These are phyloP conservation scores for Nemania sp. DNA, from an alignment of 2,329 filamentous ascomycete species.

Conservation along the genomic window DNA sequence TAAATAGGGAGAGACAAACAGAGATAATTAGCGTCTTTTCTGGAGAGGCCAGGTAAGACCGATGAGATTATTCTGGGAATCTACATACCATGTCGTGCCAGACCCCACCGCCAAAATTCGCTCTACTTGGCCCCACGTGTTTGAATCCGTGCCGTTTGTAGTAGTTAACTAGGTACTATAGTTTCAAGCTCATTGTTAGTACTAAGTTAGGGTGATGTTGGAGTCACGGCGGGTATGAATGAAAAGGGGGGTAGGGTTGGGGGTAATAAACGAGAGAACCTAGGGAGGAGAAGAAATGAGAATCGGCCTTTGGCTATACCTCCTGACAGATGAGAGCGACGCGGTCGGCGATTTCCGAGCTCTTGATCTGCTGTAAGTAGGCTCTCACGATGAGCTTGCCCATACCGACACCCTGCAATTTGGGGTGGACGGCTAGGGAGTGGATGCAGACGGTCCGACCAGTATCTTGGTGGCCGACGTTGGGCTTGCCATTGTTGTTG, in stretches of 20 bases:
- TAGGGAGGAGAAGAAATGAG: background rate
- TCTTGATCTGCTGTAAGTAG: slow-evolving; percentile 77
- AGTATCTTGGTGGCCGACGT: slow-evolving; percentile 70
- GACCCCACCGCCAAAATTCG: slow-evolving; percentile 74
- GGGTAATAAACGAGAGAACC: background rate
- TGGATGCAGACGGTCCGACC: slow-evolving; percentile 81
- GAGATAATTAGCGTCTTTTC: background rate
- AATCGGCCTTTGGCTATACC: slow-evolving; percentile 45
- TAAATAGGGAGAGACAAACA: background rate
- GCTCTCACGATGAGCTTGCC: slow-evolving; percentile 75
- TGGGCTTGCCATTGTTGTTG: slow-evolving; percentile 48
- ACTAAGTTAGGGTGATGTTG: no score
- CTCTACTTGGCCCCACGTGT: slow-evolving; percentile 69
- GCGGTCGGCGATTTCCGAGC: slow-evolving; percentile 70
- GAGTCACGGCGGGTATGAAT: background rate
- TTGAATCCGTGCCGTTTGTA: slow-evolving; percentile 78
- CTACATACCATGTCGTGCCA: slow-evolving; percentile 80
- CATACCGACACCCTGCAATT: slow-evolving; percentile 73
- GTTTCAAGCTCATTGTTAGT: no score
- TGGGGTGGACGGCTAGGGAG: slow-evolving; percentile 78
- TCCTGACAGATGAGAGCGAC: slow-evolving; percentile 79
- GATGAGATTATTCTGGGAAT: background rate
- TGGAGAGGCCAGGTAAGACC: background rate
- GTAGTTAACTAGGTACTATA: slow-evolving; percentile 68
- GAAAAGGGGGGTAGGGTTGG: no score